These are phyloP conservation scores for Volvariella surrecta DNA, from an alignment of 1,284 basidiomycete species.

Conservation along the genomic window DNA sequence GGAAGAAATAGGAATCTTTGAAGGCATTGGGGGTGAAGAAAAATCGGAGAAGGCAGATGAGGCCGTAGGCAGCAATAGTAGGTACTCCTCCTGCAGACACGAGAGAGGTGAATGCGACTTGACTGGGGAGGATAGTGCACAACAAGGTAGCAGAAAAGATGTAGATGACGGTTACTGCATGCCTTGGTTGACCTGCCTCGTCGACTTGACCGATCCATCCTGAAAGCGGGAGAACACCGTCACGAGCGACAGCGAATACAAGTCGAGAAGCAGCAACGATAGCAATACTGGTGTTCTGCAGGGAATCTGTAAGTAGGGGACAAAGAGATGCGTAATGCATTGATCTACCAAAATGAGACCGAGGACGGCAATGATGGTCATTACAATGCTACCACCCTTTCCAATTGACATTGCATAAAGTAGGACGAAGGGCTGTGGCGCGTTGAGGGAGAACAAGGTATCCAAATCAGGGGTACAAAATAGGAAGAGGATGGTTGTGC, in stretches of 20 bases:
- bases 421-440: conserved; percentile 84
- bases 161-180: conserved; percentile 78
- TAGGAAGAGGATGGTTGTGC: conserved; percentile 71
- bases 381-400: conserved; percentile 67
- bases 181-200: conserved; percentile 59
- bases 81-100: conserved; percentile 77
- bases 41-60: conserved; percentile 66
- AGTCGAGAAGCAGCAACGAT: conserved; percentile 81
- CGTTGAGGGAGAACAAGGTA: conserved; percentile 60
- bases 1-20: conserved; percentile 58
- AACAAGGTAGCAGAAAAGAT: conserved; percentile 63
- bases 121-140: conserved; percentile 78
- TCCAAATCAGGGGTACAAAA: conserved; percentile 80
- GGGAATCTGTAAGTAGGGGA: neutral
- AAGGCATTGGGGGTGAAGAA: conserved; percentile 71
- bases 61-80: conserved; percentile 75
- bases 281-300: conserved; percentile 73
- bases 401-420: conserved; percentile 78
- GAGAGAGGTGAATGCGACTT: conserved; percentile 81
- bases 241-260: conserved; percentile 81
- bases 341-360: conserved; percentile 66
- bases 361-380: conserved; percentile 73
- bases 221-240: conserved; percentile 78
- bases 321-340: conserved; percentile 1
- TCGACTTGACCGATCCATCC: conserved; percentile 74